phyloP scores from a whole-genome alignment of 2,329 filamentous ascomycete genomes.

The Plenodomus tracheiphilus region DNA sequence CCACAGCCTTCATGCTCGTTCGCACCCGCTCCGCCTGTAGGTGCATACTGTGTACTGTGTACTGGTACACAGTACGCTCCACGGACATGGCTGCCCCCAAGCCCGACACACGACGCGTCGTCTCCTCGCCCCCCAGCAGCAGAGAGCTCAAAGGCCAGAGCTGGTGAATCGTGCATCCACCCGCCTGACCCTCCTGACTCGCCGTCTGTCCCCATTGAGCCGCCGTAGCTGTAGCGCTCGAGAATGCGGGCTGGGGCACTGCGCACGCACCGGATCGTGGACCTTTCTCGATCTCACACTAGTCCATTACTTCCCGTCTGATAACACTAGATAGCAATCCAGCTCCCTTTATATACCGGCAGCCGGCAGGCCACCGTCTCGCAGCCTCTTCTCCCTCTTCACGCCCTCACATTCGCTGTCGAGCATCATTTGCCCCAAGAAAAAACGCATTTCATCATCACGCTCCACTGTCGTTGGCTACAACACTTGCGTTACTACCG shows the following conservation, averaged over 20 bases:
- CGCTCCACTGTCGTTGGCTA: not conserved
- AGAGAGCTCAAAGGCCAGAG: too few species aligned
- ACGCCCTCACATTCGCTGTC: constrained; percentile 33
- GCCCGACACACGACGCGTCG: constrained; percentile 6
- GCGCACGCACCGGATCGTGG: constrained; percentile 13
- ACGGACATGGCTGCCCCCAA: not conserved
- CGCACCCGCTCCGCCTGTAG: not conserved
- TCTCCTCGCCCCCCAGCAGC: not conserved
- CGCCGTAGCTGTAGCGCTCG: not conserved
- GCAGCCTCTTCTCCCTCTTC: constrained; percentile 8
- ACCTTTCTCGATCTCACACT: constrained; percentile 17
- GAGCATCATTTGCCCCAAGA: not conserved
- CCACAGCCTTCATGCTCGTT: too few species aligned
- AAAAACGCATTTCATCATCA: not conserved
- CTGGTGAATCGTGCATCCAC: not conserved
- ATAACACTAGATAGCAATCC: constrained; percentile 1
- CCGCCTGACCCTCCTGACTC: not conserved
- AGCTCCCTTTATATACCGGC: constrained; percentile 33
- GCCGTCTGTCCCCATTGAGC: not conserved
- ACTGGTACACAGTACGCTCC: not conserved
- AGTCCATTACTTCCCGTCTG: constrained; percentile 20
- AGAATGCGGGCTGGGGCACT: constrained; percentile 2
- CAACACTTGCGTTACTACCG: not conserved
- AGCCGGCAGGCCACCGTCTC: constrained; percentile 6
- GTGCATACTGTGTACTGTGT: not conserved